phyloP scores from a whole-genome alignment of 2,329 filamentous ascomycete genomes.

The Aspergillus vadensis region DNA sequence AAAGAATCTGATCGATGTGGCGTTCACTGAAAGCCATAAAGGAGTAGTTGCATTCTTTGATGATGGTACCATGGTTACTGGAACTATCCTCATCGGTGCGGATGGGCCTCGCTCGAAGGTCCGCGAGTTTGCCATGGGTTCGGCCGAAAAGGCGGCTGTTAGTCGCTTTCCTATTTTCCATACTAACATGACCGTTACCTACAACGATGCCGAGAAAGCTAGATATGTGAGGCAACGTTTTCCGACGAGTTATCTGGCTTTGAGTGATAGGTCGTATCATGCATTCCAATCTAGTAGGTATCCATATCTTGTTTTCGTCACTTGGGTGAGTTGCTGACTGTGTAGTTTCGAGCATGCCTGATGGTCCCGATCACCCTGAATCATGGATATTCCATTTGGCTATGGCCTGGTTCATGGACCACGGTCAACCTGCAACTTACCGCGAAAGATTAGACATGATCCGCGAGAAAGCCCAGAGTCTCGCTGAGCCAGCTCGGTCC shows the following conservation, averaged over 20 bases:
- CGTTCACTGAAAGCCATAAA: constrained; percentile 3
- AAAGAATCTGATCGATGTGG: constrained; percentile 6
- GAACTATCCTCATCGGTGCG: constrained; percentile 3
- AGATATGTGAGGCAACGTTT: constrained; percentile 6
- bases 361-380: constrained; percentile 11
- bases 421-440: neutral
- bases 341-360: constrained; percentile 9
- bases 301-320: no score
- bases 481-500: constrained; percentile 10
- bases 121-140: constrained; percentile 2
- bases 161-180: constrained; percentile 15
- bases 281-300: constrained; percentile 14
- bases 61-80: neutral
- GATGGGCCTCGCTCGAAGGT: constrained; percentile 6
- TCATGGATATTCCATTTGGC: constrained; percentile 14
- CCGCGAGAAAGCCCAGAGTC: constrained; percentile 3
- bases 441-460: constrained; percentile 6
- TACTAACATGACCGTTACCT: constrained; percentile 14
- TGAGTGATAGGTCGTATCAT: constrained; percentile 13
- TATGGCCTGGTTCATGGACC: constrained; percentile 12
- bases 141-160: constrained; percentile 1
- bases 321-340: neutral
- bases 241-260: constrained; percentile 12
- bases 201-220: constrained; percentile 8
- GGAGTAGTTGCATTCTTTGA: constrained; percentile 2